A percentile compares a stretch with the other conserved stretches of the same genome.
These are phyloP conservation scores for Plasmopara muralis DNA, from an alignment of 352 stramenopile genomes.

Conservation along the genomic window DNA sequence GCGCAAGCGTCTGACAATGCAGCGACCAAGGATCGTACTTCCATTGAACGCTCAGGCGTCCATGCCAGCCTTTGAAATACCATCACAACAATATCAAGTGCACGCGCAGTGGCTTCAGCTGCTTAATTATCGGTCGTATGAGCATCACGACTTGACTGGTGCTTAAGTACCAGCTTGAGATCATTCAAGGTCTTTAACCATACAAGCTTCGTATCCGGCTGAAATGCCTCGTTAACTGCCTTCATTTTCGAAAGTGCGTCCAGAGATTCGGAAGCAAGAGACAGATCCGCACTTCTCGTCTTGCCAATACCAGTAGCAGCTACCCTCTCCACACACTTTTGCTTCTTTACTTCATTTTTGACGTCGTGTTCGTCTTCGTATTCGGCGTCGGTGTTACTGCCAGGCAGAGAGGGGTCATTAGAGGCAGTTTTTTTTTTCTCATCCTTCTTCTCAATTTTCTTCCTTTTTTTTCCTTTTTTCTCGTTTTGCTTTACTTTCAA, in stretches of 20 bases:
- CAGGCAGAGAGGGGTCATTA: too few relatives aligned
- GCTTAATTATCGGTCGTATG: slow-evolving; percentile 11
- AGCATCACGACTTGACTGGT: slow-evolving; percentile 7
- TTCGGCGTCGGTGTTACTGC: not conserved
- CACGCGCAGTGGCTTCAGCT: slow-evolving; percentile 13
- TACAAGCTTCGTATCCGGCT: not conserved
- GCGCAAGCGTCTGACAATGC: slow-evolving; percentile 19
- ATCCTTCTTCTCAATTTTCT: not conserved
- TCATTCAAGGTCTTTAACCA: slow-evolving; percentile 14
- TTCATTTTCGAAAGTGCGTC: slow-evolving; percentile 7
- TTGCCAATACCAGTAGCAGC: not conserved
- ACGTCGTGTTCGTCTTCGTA: slow-evolving; percentile 1
- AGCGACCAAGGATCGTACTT: slow-evolving; percentile 12
- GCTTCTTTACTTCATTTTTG: slow-evolving; percentile 7
- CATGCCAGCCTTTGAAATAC: slow-evolving; percentile 11
- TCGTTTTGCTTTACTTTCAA: not conserved
- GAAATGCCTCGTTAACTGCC: slow-evolving; percentile 9
- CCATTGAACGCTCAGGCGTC: slow-evolving; percentile 8
- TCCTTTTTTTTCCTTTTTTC: not conserved
- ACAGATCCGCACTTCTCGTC: slow-evolving; percentile 6
- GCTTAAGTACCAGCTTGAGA: slow-evolving; percentile 16
- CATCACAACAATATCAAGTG: slow-evolving; percentile 11
- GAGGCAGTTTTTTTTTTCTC: not conserved
- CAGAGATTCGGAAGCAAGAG: slow-evolving; percentile 12
- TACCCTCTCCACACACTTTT: slow-evolving; percentile 2